Base-by-base conservation (phyloP, 495 filamentous ascomycete species). In the Chlorociboria aeruginascens region DNA sequence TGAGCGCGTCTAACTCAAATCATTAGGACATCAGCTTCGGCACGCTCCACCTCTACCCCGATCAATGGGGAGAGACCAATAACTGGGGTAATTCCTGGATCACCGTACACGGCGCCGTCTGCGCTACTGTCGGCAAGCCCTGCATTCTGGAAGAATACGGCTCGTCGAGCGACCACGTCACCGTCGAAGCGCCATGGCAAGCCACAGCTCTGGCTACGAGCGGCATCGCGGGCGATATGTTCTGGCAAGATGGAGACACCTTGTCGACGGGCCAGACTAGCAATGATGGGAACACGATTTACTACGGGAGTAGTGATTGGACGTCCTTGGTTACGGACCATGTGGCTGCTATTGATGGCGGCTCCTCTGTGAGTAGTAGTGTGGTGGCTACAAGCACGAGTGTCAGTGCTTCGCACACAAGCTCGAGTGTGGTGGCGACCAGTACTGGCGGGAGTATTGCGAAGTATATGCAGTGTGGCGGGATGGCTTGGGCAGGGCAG, bases 91-190 rank as follows among this genome's bases (percentile, higher is more conserved):
- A 65, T 13, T 60, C 58, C 13, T 82, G 78, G 80, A 67, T 83
- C 61, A 65, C 53, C 9, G 64, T 72, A 35, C 79, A 86, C 53
- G 76, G 71, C 10, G 64, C 63, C 0, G 70, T 72, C 9, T 77
- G 71, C 49, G 64, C 59, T 13, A 61, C 66, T 11, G 71, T 70
- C 7, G 72, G 71, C 28, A 85, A 84, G 58, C 78, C 79, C 0
- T 77, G 77, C 43, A 60, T 84, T 0, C 61, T 80, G 7, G 80
- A 85, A 54, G 81, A 84, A 53, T 83, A 83, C 37, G 79, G 77
- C 32, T 55, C 39, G 13, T 60, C 7, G 44, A 73, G 42, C 60
- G 69, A 45, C 71, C 20, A 25, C 20, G 20, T 25, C 20, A 66
- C 57, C 45, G 40, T 71, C 4, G 66, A 75, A 50, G 61, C 59